A percentile compares a stretch with the other conserved stretches of the same genome.
Evolutionary conservation across 306 rosid species (phyloP).

Genomic region (Cucumis cinereus): DNA sequence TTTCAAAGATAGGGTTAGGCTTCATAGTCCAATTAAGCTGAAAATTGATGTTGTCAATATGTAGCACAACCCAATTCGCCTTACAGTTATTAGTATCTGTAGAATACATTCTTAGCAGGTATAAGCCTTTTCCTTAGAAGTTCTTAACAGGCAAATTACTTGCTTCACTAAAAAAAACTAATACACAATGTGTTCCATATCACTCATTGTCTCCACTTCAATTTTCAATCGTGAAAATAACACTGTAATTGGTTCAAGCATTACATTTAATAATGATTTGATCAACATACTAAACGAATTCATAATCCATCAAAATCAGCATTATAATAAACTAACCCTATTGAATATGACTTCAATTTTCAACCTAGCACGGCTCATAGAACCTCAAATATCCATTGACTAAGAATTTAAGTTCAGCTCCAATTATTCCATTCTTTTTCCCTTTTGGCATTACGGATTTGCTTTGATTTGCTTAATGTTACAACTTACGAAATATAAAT

Average conservation of each 20-base stretch:
- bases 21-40: no score
- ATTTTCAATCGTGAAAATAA: neutral
- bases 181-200: neutral
- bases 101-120: no score
- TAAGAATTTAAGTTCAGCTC: neutral
- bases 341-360: neutral
- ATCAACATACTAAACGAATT: neutral
- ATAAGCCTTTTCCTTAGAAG: no score
- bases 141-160: no score
- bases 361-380: neutral
- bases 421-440: neutral
- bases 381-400: neutral
- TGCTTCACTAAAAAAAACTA: neutral
- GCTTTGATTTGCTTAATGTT: neutral
- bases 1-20: no score
- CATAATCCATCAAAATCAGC: neutral
- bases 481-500: neutral
- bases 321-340: neutral
- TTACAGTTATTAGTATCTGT: no score
- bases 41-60: no score
- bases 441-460: neutral
- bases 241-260: neutral
- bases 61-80: no score
- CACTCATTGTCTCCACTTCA: neutral
- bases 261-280: neutral